Evolutionary conservation across 805 yeast genomes (phyloP), one percentile per base, ranked within the genome.

Genomic region (Starmerella davenportii): DNA sequence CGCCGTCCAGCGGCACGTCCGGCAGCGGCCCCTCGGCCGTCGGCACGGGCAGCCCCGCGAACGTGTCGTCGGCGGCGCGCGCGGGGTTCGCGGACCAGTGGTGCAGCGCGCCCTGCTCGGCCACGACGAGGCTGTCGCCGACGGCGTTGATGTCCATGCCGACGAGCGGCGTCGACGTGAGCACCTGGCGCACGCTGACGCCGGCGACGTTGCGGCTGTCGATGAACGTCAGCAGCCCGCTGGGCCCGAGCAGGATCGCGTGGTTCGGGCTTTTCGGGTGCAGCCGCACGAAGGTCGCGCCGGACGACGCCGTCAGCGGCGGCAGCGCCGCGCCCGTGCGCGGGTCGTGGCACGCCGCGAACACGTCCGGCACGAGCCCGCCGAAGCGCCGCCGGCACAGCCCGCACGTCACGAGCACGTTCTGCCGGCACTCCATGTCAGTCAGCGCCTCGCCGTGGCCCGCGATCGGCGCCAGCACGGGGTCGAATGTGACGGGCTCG

Each of bases 211-310:
- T 80, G 43, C 71, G 73, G 49, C 79, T 68, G 56, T 90, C 95
- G 20, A 82, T 69, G 46, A 84, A 76, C 51, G 84, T 93, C 41
- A 90, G 62, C 43, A 82, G 87, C 15, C 96, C 96, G 18, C 70
- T 57, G 17, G 66, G 65, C 0, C 95, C 78, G 0, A 81, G 77
- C 5, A 80, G 73, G 4, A 82, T 55, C 34, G 82, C 70, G 27
- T 78, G 73, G 29, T 79, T 78, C 4, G 94, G 79, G 36, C 84
- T 54, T 43, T 79, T 77, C 5, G 96, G 95, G 59, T 87, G 95
- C 44, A 87, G 65, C 36, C 79, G 67, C 1, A 78, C 90, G 53
- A 69, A 79, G 8, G 79, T 67, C 1, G 96, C 95, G 11, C 95
- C 95, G 0, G 84, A 76, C 1, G 90, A 84, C 51, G 84, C 82